Conservation (phyloP, 768 basidiomycete species). For the Psilocybe cyanescens region DNA sequence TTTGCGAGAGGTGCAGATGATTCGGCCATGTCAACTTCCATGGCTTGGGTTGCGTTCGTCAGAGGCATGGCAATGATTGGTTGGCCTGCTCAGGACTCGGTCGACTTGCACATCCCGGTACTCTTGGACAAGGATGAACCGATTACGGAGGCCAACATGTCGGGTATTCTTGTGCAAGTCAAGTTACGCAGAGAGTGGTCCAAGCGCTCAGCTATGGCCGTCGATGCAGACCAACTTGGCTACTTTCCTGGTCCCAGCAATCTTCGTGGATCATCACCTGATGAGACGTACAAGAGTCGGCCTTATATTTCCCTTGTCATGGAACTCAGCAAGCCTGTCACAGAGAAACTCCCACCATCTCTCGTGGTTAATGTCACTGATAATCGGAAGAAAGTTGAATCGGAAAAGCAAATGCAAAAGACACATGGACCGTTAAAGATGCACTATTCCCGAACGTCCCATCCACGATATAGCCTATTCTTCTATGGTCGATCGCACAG, state of each 20-base stretch:
- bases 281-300: neutral
- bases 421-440: neutral
- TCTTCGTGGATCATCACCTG: neutral
- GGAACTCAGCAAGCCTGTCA: constrained; percentile 10
- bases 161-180: too few relatives aligned
- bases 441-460: neutral
- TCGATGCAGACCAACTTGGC: neutral
- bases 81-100: too few relatives aligned
- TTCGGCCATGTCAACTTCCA: constrained; percentile 16
- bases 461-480: constrained; percentile 10
- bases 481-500: constrained; percentile 10
- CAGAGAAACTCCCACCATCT: neutral
- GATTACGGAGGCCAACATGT: too few relatives aligned
- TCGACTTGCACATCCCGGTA: too few relatives aligned
- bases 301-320: constrained; percentile 19
- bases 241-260: neutral
- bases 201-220: neutral
- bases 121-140: too few relatives aligned
- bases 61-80: too few relatives aligned
- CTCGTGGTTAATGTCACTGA: neutral
- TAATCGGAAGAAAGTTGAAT: neutral
- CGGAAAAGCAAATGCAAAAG: neutral
- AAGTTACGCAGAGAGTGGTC: neutral
- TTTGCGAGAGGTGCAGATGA: constrained; percentile 25
- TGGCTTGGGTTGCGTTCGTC: constrained; percentile 7